Percentiles rank a stretch among this genome's conserved stretches.
Evolutionary conservation across 2,329 filamentous ascomycete genomes (phyloP).

Genomic region (Fusarium albosuccineum): DNA sequence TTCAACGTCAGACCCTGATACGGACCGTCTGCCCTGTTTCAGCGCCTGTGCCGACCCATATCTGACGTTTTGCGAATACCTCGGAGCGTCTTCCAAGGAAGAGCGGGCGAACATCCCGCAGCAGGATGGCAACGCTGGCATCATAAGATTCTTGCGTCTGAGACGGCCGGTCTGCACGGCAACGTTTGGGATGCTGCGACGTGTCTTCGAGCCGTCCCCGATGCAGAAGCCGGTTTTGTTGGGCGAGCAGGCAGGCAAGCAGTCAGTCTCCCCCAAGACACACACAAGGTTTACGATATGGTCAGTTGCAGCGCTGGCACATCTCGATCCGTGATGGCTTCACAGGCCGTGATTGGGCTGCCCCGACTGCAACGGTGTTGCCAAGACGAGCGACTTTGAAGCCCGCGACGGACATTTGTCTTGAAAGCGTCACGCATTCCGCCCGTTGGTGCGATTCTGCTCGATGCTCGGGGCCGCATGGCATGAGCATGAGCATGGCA

Average conservation of each 20-base stretch:
- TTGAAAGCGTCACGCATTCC: conserved; percentile 5
- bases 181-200: not conserved
- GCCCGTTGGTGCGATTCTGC: not conserved
- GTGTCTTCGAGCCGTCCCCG: not conserved
- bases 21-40: conserved; percentile 3
- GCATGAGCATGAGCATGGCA: conserved; percentile 12
- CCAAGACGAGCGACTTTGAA: conserved; percentile 23
- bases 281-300: conserved; percentile 12
- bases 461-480: not conserved
- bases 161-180: not conserved
- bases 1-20: conserved; percentile 5
- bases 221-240: conserved; percentile 6
- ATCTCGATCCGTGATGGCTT: conserved; percentile 33
- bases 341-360: conserved; percentile 21
- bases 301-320: conserved; percentile 7
- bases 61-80: conserved; percentile 11
- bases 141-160: conserved; percentile 5
- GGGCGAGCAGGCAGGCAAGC: not conserved
- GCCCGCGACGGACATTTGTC: conserved; percentile 7
- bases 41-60: not conserved
- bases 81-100: not conserved
- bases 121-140: conserved; percentile 1
- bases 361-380: conserved; percentile 6
- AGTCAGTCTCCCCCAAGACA: conserved; percentile 15
- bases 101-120: not conserved